Conservation (phyloP, 768 basidiomycete species). For the Brasilioporus rufonigricans region DNA sequence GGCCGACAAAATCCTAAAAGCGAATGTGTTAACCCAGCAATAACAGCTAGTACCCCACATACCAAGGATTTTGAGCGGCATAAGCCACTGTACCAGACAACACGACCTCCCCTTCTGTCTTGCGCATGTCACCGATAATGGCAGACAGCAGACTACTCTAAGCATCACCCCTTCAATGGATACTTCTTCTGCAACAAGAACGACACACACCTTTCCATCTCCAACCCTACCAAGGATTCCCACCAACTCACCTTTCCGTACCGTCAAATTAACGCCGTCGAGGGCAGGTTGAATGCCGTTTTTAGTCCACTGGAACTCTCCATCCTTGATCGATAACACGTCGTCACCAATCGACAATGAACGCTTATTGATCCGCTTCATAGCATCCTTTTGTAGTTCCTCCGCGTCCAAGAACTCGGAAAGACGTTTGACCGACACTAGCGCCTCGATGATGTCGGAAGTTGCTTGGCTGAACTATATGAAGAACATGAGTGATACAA, state of each 20-base stretch:
- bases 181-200: neutral
- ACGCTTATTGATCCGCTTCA: constrained; percentile 46
- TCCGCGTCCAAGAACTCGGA: constrained; percentile 71
- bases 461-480: constrained; percentile 66
- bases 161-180: neutral
- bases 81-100: constrained; percentile 75
- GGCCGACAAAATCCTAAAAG: constrained; percentile 73
- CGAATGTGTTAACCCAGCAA: neutral
- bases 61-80: constrained; percentile 88
- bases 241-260: constrained; percentile 81
- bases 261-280: constrained; percentile 70
- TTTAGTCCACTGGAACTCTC: constrained; percentile 80
- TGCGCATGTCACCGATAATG: constrained; percentile 85
- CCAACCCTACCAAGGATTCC: constrained; percentile 92
- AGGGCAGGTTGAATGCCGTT: constrained; percentile 56
- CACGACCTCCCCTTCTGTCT: constrained; percentile 67
- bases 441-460: constrained; percentile 80
- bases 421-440: constrained; percentile 80
- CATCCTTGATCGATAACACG: constrained; percentile 68
- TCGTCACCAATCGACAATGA: constrained; percentile 60
- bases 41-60: constrained; percentile 10
- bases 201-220: constrained; percentile 68
- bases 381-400: constrained; percentile 79
- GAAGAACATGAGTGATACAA: neutral
- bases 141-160: constrained; percentile 76